Base-by-base conservation (phyloP, 169 alveolate species). In the Plasmodium inui region DNA sequence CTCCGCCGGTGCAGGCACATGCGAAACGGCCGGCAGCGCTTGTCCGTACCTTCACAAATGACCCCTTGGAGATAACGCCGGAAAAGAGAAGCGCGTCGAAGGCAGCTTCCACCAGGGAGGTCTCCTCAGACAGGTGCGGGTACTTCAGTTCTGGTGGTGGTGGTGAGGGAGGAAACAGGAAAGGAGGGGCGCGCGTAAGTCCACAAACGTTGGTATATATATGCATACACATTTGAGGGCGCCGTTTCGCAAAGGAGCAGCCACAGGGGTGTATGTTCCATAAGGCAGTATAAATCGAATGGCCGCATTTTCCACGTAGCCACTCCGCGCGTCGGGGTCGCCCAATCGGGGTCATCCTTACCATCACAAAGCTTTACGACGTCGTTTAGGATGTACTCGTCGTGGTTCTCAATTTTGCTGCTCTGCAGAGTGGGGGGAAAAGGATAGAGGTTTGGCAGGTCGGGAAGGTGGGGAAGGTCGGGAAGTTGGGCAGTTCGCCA, bases 391-490 rank as follows among this genome's bases (percentile, higher is more conserved):
- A 90, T 90, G 37, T 71, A 90, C 10, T 90, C 79, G 39, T 90
- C 95, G n/a, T 90, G 95, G 55, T 90, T 90, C 37, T 90, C 95
- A 17, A 90, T 76, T 90, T 90, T 90, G 84, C 95, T 90, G 46
- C 73, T 90, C 94, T 88, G 94, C 26, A 17, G 19, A 19, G 67
- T 17, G 32, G 28, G 22, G 41, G 61, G 39, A 26, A 46, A 46
- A 44, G 71, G 34, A 46, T 10, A n/a, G 5, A 1, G 57, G 57
- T 46, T 46, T 34, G 39, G 39, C 39, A 4, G 39, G 39, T 32
- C 5, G 39, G 39, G n/a, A n/a, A n/a, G n/a, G n/a, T n/a, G n/a
- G n/a, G n/a, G n/a, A n/a, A n/a, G n/a, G n/a, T n/a, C n/a, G n/a
- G n/a, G n/a, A n/a, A n/a, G n/a, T n/a, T n/a, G n/a, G n/a, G n/a